These are phyloP conservation scores for Crucibulum laeve DNA, from an alignment of 768 basidiomycete genomes.

Conservation along the genomic window DNA sequence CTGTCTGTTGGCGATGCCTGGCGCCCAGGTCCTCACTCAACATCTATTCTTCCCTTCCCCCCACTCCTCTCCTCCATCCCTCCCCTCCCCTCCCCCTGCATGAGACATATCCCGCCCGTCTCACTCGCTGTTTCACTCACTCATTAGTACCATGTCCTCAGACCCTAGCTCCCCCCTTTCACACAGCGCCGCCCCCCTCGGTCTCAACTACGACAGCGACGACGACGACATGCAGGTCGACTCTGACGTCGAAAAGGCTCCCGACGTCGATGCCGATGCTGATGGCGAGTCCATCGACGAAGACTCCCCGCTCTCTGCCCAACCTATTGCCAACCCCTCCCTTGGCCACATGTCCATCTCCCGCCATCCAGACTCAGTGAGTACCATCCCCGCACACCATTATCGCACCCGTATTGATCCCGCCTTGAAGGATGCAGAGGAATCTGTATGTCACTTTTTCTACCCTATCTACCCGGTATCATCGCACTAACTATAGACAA, in stretches of 20 bases:
- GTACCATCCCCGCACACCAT: constrained; percentile 17
- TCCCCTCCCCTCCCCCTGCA: constrained; percentile 12
- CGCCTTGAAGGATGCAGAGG: constrained; percentile 41
- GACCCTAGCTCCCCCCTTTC: constrained; percentile 26
- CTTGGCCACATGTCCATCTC: constrained; percentile 17
- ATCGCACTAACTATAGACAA: constrained; percentile 17
- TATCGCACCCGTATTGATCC: constrained; percentile 8
- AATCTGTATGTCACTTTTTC: constrained; percentile 47
- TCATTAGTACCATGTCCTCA: constrained; percentile 18
- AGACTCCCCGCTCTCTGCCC: constrained; percentile 33
- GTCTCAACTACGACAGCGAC: constrained; percentile 57
- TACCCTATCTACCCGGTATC: constrained; percentile 12
- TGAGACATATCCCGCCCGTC: constrained; percentile 17
- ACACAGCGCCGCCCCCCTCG: constrained; percentile 37
- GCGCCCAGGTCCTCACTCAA: constrained; percentile 41
- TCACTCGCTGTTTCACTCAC: too few species aligned
- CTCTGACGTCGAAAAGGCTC: constrained; percentile 45
- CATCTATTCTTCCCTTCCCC: constrained; percentile 31
- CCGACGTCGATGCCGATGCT: constrained; percentile 59
- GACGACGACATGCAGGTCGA: constrained; percentile 71
- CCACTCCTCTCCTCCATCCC: constrained; percentile 26
- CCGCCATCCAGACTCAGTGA: constrained; percentile 34
- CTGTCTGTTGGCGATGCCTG: constrained; percentile 52
- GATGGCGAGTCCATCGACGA: constrained; percentile 62
- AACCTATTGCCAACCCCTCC: constrained; percentile 27